phyloP scores from a whole-genome alignment of 345 rosid genomes.

The Pistacia atlantica region DNA sequence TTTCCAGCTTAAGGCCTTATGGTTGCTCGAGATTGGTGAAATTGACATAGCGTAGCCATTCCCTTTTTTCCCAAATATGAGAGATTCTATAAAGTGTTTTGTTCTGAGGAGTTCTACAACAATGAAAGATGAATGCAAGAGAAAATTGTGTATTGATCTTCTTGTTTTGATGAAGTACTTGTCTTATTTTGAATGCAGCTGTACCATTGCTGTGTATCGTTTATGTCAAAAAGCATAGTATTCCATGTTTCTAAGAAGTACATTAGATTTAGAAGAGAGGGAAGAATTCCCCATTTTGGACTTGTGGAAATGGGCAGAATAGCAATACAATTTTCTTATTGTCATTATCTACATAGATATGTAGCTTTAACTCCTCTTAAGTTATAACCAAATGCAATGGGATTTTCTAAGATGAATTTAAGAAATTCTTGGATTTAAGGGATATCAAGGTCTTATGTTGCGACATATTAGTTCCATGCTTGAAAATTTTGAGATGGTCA shows the following conservation, averaged over 20 bases:
- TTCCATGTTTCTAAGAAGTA: background rate
- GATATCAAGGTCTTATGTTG: background rate
- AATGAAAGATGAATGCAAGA: too few relatives aligned
- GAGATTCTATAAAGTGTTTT: too few relatives aligned
- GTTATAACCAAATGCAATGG: background rate
- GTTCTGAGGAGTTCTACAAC: background rate
- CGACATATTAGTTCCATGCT: background rate
- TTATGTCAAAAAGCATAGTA: background rate
- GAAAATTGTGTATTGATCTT: background rate
- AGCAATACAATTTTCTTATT: too few relatives aligned
- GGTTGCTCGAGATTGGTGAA: background rate
- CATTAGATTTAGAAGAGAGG: background rate
- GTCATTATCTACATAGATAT: background rate
- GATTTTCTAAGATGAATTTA: background rate
- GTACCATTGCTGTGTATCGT: background rate
- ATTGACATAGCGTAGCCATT: background rate
- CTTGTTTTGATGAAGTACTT: background rate
- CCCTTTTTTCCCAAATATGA: background rate
- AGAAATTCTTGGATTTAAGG: background rate
- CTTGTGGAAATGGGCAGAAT: too few relatives aligned
- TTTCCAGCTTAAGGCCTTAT: background rate
- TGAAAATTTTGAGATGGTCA: background rate
- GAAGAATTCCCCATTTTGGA: too few relatives aligned
- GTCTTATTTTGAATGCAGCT: background rate
- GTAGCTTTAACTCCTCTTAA: background rate